Evolutionary conservation across 257 asterid genomes (phyloP).

Genomic region (Solanum dulcamara): DNA sequence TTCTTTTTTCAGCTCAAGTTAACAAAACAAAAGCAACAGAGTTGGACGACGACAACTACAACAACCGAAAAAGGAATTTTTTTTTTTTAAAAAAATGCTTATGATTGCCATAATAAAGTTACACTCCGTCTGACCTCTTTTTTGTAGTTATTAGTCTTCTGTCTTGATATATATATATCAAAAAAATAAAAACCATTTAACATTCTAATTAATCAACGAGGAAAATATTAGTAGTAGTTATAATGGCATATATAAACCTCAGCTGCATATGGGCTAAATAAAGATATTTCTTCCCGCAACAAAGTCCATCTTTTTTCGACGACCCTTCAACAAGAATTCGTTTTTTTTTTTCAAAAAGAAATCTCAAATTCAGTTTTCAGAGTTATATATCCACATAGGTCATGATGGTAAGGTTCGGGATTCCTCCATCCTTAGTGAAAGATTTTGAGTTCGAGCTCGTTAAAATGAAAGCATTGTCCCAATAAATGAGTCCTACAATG

Average conservation of each 20-base stretch:
- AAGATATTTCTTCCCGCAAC: background rate
- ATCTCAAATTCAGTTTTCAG: background rate
- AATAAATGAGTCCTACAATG: background rate
- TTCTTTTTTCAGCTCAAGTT: background rate
- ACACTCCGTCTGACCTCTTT: background rate
- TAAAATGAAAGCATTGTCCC: background rate
- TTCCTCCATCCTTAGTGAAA: background rate
- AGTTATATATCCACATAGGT: background rate
- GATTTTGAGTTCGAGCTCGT: background rate
- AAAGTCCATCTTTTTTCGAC: background rate
- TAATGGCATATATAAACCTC: too few species aligned
- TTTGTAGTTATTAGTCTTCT: too few species aligned
- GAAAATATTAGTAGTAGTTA: background rate
- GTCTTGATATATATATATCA: too few species aligned
- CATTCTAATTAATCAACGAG: background rate
- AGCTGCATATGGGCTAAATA: background rate
- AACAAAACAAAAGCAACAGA: background rate
- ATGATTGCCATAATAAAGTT: background rate
- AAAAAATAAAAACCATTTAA: too few species aligned
- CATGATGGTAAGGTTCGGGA: too few species aligned
- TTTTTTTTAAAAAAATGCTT: background rate
- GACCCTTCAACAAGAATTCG: background rate
- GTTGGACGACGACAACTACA: background rate
- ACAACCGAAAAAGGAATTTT: too few species aligned
- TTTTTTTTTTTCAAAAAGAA: background rate